Conservation (phyloP, 78 protist species). For the Polysphondylium violaceum region DNA sequence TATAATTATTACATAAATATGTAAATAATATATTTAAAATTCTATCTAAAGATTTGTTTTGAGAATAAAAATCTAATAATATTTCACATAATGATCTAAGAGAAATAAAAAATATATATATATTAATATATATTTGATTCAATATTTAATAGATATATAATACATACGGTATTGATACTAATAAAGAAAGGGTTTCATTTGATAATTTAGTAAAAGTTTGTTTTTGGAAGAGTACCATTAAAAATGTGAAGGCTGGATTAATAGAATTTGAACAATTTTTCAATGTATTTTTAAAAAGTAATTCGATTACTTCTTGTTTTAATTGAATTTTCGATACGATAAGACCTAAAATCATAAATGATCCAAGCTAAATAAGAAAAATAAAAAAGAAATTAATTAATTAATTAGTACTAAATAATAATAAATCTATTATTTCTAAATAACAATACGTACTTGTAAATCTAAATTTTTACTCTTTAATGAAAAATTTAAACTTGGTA, state of each 20-base stretch:
- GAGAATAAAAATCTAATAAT: slow-evolving; percentile 46
- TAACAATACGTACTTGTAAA: slow-evolving; percentile 74
- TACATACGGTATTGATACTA: slow-evolving; percentile 44
- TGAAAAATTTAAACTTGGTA: slow-evolving; percentile 56
- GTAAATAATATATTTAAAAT: neutral
- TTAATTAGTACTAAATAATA: neutral
- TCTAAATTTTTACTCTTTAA: slow-evolving; percentile 36
- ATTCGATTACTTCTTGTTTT: slow-evolving; percentile 23
- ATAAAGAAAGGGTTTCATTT: neutral
- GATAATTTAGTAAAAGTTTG: slow-evolving; percentile 34
- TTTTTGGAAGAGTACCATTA: slow-evolving; percentile 61
- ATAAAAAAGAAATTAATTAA: no score
- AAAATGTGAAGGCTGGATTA: slow-evolving; percentile 41
- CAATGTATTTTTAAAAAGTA: slow-evolving; percentile 30
- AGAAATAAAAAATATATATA: neutral
- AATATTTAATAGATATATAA: neutral
- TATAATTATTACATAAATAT: slow-evolving; percentile 3
- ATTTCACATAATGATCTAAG: slow-evolving; percentile 35
- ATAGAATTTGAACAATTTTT: slow-evolving; percentile 16
- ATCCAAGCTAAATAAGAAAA: slow-evolving; percentile 26
- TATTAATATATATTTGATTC: neutral
- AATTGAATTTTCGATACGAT: slow-evolving; percentile 40
- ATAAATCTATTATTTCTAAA: neutral
- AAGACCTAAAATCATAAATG: slow-evolving; percentile 50
- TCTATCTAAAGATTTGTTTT: slow-evolving; percentile 41